Evolutionary conservation across 345 rosid species (phyloP).

Genomic region (Rhizophora mangle): DNA sequence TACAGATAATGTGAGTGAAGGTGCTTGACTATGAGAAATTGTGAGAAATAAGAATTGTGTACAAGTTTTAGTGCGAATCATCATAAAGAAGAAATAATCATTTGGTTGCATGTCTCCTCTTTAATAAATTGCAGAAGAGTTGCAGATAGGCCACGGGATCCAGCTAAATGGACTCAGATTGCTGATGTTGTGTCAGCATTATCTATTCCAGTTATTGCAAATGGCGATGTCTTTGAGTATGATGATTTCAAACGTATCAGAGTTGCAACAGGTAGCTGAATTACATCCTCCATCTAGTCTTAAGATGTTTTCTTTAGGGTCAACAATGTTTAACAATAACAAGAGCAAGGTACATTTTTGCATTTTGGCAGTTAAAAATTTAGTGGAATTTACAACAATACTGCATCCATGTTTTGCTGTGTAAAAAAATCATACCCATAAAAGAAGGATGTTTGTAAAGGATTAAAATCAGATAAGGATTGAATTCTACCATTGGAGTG

Average conservation of each 20-base stretch:
- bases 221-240: conserved; percentile 86
- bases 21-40: background rate
- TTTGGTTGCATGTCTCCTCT: conserved; percentile 13
- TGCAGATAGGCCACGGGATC: conserved; percentile 89
- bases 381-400: too few species aligned
- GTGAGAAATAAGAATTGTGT: background rate
- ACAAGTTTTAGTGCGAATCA: background rate
- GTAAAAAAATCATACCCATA: too few species aligned
- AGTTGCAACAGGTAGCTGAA: conserved; percentile 64
- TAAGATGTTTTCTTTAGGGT: background rate
- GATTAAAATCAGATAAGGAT: too few species aligned
- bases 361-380: too few species aligned
- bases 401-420: too few species aligned
- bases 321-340: too few species aligned
- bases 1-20: too few species aligned
- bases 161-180: conserved; percentile 89
- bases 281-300: background rate
- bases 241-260: conserved; percentile 63
- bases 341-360: too few species aligned
- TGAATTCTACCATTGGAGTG: too few species aligned
- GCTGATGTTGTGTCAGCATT: conserved; percentile 76
- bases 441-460: too few species aligned
- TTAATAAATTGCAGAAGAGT: conserved; percentile 55
- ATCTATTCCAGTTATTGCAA: conserved; percentile 91
- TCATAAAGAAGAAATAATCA: background rate